Evolutionary conservation across 257 asterid species (phyloP), one percentile per base, ranked within the genome.

Genomic region (Schizonepeta tenuifolia): DNA sequence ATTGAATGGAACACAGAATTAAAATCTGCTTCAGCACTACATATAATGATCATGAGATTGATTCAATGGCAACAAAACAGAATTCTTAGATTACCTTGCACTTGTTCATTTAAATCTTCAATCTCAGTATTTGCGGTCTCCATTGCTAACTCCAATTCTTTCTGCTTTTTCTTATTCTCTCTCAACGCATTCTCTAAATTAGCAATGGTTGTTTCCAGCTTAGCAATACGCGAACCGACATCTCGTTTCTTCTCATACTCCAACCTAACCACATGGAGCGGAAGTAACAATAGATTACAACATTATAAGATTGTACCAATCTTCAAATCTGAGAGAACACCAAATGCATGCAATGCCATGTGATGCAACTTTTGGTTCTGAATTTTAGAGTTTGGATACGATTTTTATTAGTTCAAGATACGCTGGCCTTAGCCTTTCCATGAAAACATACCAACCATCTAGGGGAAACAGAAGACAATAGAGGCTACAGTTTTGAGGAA

Each of bases 241-340:
- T 89, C 98, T 67, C 94, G 90, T 84, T 88, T 92, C 79, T 84
- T 90, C 84, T 95, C 99, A 69, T 92, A 95, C 80, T 95, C 98
- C 90, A 92, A 82, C 90, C 99, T 95, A 73, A 62, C 67, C 81
- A 82, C 63, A 83, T 47, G 59, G 61, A 65, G 74, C n/a, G 62
- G 28, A 66, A 60, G 70, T 21, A 78, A 66, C 60, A 59, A 67
- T 59, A 70, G 60, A 65, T 43, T 65, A 65, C 56, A 65, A 21
- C 38, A 43, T 41, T 57, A 58, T 21, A 63, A 44, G 53, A 67
- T 26, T 54, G 65, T 15, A 67, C 51, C 36, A 55, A 28, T 59
- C 58, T 67, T 43, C 60, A 69, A 50, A 50, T 62, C 70, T 31
- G 22, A 53, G 24, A 24, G 53, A 71, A 54, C 43, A 50, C 44